phyloP scores from a whole-genome alignment of 208 protist genomes.

The Leishmania lainsoni region DNA sequence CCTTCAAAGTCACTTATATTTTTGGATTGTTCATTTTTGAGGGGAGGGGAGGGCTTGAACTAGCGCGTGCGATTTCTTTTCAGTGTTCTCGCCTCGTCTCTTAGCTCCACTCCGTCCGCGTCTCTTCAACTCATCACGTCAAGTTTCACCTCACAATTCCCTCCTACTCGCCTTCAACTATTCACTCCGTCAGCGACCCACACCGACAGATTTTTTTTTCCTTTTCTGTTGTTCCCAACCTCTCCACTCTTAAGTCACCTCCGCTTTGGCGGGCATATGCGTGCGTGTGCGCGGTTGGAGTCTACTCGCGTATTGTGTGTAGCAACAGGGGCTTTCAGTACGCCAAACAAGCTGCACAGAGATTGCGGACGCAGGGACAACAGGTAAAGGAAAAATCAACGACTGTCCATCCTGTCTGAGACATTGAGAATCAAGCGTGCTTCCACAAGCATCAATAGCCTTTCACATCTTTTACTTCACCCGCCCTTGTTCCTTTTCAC shows the following conservation, averaged over 20 bases:
- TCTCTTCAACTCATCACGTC: not conserved
- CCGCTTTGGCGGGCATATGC: not conserved
- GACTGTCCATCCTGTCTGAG: not conserved
- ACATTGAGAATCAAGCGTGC: not conserved
- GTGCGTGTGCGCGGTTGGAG: not conserved
- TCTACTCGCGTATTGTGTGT: not conserved
- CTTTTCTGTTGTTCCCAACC: not conserved
- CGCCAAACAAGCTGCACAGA: not conserved
- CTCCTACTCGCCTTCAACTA: not conserved
- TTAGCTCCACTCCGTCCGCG: not conserved
- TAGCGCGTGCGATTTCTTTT: not conserved
- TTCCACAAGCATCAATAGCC: not conserved
- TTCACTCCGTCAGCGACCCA: not conserved
- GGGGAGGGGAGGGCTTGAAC: too few relatives aligned
- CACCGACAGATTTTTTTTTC: not conserved
- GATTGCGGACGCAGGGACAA: not conserved
- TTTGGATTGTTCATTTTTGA: not conserved
- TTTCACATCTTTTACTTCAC: not conserved
- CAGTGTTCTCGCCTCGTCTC: not conserved
- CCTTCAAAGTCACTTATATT: not conserved
- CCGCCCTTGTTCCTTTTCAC: not conserved
- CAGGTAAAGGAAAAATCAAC: not conserved
- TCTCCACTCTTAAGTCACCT: not conserved
- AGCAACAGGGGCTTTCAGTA: not conserved
- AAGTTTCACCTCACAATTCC: not conserved